Evolutionary conservation across 192 early-diverging fungal genomes (phyloP), one percentile per base, ranked within the genome.

Genomic region (Geranomyces variabilis): DNA sequence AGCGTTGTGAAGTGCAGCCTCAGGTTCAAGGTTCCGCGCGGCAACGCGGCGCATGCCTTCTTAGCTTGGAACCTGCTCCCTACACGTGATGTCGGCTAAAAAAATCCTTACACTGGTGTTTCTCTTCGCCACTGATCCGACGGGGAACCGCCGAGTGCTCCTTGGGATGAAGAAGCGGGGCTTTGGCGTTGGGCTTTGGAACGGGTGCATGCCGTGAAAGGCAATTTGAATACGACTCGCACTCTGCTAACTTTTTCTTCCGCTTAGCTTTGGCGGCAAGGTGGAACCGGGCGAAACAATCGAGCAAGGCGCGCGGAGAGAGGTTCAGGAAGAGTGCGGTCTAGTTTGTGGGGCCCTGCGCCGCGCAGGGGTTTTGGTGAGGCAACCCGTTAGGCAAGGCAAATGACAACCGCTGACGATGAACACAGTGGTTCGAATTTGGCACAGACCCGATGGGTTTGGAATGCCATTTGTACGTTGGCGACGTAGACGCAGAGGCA

Each of bases 161-260:
- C 83, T 93, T 22, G 92, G 92, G 0, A 85, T 90, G 80, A 93
- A 93, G 76, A 93, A 93, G 73, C 87, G 92, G 10, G 92, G 92
- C 9, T 91, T 93, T 70, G 92, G 92, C 29, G 71, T 76, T 19
- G 79, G 83, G 56, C 83, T 86, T 26, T 83, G 79, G 77, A 93
- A 93, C 57, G 91, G 87, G 79, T 82, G 36, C 36, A 7, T 3
- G 36, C 5, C 36, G 36, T 10, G 10, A 41, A 10, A 10, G 36
- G 36, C 36, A n/a, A n/a, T n/a, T n/a, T 36, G 60, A 63, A 9
- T 57, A n/a, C n/a, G 9, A 31, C 17, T 7, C 47, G 46, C 29
- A 47, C 0, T 34, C 41, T 66, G 28, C 0, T n/a, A n/a, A 48
- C 19, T 41, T 7, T 7, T 41, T 41, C 36, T 33, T 69, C 9